Conservation (phyloP, 2,329 filamentous ascomycete genomes). For the Pleomassaria siparia region DNA sequence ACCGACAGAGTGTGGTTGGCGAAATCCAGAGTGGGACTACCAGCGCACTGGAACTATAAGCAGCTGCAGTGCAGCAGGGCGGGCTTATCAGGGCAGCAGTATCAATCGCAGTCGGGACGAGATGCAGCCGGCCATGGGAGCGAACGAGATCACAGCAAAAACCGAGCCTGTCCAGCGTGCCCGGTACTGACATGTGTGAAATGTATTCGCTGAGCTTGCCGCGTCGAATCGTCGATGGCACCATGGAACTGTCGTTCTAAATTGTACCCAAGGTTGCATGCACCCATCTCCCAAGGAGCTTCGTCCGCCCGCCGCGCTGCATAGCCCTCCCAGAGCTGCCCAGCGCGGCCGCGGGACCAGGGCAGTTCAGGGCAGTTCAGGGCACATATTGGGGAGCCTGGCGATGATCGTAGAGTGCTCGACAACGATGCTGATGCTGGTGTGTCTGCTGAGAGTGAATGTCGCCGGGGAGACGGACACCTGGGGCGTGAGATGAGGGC, state of each 20-base stretch:
- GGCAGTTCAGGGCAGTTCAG: background rate
- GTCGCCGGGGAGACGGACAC: background rate
- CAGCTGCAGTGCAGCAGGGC: constrained; percentile 20
- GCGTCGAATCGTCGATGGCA: background rate
- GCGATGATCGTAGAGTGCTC: background rate
- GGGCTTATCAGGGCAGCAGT: constrained; percentile 35
- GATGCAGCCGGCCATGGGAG: constrained; percentile 11
- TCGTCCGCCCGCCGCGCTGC: background rate
- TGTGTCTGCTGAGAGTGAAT: background rate
- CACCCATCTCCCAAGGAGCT: background rate
- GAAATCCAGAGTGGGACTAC: constrained; percentile 27
- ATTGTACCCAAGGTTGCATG: background rate
- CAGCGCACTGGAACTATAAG: constrained; percentile 25
- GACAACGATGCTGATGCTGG: background rate
- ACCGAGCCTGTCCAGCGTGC: too few species aligned
- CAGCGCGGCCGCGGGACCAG: background rate
- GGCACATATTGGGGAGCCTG: background rate
- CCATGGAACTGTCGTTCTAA: background rate
- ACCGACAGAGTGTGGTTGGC: constrained; percentile 32
- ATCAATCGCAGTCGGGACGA: background rate
- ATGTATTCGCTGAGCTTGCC: background rate
- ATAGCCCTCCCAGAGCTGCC: constrained; percentile 4
- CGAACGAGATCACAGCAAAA: background rate
- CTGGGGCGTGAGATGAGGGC: too few species aligned
- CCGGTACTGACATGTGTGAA: background rate